phyloP scores from a whole-genome alignment of 1,284 basidiomycete genomes.

The Pseudozyma sp. region DNA sequence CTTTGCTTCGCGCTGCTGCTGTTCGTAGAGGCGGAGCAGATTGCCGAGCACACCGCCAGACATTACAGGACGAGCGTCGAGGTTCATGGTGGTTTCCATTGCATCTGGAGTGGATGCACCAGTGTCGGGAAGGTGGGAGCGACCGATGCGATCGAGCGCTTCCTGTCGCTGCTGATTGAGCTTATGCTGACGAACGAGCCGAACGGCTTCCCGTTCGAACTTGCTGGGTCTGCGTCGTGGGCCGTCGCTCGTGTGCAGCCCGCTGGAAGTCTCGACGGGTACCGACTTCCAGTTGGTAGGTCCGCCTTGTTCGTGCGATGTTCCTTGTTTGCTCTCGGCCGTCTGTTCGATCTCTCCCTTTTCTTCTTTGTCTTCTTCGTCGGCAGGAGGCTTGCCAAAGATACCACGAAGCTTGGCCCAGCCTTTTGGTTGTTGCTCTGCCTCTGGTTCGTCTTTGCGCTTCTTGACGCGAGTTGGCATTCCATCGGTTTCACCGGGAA shows the following conservation, averaged over 20 bases:
- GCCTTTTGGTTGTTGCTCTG: slow-evolving; percentile 48
- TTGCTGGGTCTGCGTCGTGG: slow-evolving; percentile 56
- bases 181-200: slow-evolving; percentile 61
- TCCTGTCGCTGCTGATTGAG: slow-evolving; percentile 48
- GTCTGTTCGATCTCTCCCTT: slow-evolving; percentile 27
- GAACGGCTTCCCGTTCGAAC: slow-evolving; percentile 63
- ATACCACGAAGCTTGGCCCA: slow-evolving; percentile 62
- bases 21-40: slow-evolving; percentile 65
- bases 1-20: slow-evolving; percentile 54
- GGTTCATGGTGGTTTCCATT: slow-evolving; percentile 56
- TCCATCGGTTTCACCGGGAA: slow-evolving; percentile 66
- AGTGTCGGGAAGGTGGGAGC: slow-evolving; percentile 57
- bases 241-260: slow-evolving; percentile 55
- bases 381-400: slow-evolving; percentile 43
- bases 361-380: slow-evolving; percentile 48
- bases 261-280: slow-evolving; percentile 65
- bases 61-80: slow-evolving; percentile 61
- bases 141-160: slow-evolving; percentile 48
- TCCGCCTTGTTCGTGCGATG: slow-evolving; percentile 50
- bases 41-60: slow-evolving; percentile 65
- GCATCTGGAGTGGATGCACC: slow-evolving; percentile 62
- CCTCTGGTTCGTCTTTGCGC: slow-evolving; percentile 17
- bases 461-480: slow-evolving; percentile 59
- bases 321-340: slow-evolving; percentile 11
- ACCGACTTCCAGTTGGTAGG: slow-evolving; percentile 67